Evolutionary conservation across 352 stramenopile species (phyloP).

Genomic region (Peronospora destructor): DNA sequence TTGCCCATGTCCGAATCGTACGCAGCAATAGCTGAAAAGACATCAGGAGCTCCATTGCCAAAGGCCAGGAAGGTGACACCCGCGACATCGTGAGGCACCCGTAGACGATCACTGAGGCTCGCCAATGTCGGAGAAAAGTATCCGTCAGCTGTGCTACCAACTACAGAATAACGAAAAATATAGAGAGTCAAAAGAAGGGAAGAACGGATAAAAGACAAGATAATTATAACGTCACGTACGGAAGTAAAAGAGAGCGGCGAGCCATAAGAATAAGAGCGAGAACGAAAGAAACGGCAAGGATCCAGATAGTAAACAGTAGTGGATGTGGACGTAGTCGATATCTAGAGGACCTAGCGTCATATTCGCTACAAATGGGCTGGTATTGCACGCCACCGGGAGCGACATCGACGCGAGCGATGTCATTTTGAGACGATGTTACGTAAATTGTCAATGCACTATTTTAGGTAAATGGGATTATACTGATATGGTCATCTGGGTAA

Average conservation of each 20-base stretch:
- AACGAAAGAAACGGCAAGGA: slow-evolving; percentile 49
- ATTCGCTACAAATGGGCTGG: slow-evolving; percentile 41
- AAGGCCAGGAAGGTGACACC: slow-evolving; percentile 97
- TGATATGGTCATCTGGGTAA: no score
- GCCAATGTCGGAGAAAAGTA: slow-evolving; percentile 96
- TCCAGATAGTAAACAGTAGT: slow-evolving; percentile 57
- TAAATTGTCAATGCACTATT: no score
- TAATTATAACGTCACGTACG: slow-evolving; percentile 23
- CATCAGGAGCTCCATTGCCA: slow-evolving; percentile 96
- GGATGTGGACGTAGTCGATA: slow-evolving; percentile 76
- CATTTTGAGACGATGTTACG: neutral
- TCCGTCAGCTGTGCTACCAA: slow-evolving; percentile 95
- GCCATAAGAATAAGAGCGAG: slow-evolving; percentile 52
- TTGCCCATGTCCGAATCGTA: slow-evolving; percentile 67
- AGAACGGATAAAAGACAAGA: neutral
- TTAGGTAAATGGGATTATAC: no score
- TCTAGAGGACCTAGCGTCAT: slow-evolving; percentile 61
- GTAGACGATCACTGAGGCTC: slow-evolving; percentile 88
- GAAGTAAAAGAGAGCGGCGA: slow-evolving; percentile 77
- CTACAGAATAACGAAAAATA: slow-evolving; percentile 28
- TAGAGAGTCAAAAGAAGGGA: neutral
- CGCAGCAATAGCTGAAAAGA: slow-evolving; percentile 89
- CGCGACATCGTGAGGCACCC: slow-evolving; percentile 88
- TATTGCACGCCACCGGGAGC: slow-evolving; percentile 21
- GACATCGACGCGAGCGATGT: neutral